Percentiles rank a stretch among this genome's conserved stretches.
These are phyloP conservation scores for Cyclospora cayetanensis DNA, from an alignment of 169 alveolate genomes.

Conservation along the genomic window DNA sequence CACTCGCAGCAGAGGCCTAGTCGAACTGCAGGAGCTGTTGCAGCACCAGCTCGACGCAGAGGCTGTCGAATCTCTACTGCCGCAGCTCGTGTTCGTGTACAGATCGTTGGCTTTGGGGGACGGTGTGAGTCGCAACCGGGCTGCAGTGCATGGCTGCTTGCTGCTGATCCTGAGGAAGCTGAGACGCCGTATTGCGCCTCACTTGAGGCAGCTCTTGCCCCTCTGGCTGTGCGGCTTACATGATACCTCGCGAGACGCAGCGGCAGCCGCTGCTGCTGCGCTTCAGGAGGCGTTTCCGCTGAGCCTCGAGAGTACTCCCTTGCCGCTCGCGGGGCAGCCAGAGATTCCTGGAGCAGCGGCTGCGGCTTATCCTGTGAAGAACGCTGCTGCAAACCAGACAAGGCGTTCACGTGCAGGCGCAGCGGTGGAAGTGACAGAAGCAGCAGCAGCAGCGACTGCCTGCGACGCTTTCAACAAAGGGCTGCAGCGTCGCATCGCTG, in stretches of 20 bases:
- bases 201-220: neutral
- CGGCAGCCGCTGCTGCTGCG: constrained; percentile 5
- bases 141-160: neutral
- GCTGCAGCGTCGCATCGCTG: neutral
- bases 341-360: neutral
- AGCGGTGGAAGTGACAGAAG: neutral
- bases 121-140: neutral
- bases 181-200: neutral
- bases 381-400: no score
- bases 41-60: neutral
- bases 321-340: neutral
- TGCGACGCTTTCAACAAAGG: neutral
- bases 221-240: neutral
- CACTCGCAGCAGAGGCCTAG: constrained; percentile 40
- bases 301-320: neutral
- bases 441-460: neutral
- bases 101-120: constrained; percentile 27
- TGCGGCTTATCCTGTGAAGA: no score
- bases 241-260: neutral
- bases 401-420: neutral
- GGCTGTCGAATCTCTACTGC: neutral
- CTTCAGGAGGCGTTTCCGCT: constrained; percentile 6
- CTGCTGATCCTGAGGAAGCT: neutral
- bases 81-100: constrained; percentile 57
- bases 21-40: constrained; percentile 16